Conservation (phyloP, 2,329 filamentous ascomycete genomes). For the Aureobasidium zeae region DNA sequence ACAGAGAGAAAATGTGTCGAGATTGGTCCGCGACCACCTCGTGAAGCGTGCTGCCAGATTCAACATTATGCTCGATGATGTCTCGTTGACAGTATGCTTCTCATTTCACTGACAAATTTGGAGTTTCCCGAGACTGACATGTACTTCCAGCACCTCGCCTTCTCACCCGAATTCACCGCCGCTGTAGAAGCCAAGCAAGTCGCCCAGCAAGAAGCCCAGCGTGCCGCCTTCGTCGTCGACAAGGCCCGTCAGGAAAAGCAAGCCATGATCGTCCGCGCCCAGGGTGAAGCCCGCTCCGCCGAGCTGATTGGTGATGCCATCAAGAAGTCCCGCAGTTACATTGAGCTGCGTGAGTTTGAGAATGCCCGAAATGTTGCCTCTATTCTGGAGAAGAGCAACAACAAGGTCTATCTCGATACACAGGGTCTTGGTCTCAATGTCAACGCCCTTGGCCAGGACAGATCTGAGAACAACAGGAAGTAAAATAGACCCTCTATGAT, state of each 20-base stretch:
- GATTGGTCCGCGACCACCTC: constrained; percentile 85
- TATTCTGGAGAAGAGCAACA: constrained; percentile 80
- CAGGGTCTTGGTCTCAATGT: constrained; percentile 90
- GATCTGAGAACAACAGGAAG: constrained; percentile 24
- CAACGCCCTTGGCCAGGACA: constrained; percentile 33
- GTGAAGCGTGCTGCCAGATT: constrained; percentile 85
- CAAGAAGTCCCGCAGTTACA: constrained; percentile 97
- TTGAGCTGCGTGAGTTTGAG: constrained; percentile 96
- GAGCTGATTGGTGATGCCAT: constrained; percentile 98
- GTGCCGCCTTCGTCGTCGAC: constrained; percentile 95
- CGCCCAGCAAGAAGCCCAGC: constrained; percentile 83
- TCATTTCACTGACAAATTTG: background rate
- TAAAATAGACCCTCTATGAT: constrained; percentile 20
- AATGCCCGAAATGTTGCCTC: constrained; percentile 85
- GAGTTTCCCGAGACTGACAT: background rate
- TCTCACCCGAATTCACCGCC: constrained; percentile 61
- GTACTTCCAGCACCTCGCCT: constrained; percentile 45
- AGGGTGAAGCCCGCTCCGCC: constrained; percentile 96
- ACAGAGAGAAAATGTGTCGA: constrained; percentile 92
- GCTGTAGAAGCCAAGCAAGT: constrained; percentile 63
- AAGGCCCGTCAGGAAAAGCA: constrained; percentile 99
- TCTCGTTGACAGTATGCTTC: constrained; percentile 77
- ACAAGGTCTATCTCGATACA: constrained; percentile 88
- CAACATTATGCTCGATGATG: constrained; percentile 96
- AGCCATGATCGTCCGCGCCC: constrained; percentile 93